Evolutionary conservation across 106 monocot genomes (phyloP).

Genomic region (Allium cepa): DNA sequence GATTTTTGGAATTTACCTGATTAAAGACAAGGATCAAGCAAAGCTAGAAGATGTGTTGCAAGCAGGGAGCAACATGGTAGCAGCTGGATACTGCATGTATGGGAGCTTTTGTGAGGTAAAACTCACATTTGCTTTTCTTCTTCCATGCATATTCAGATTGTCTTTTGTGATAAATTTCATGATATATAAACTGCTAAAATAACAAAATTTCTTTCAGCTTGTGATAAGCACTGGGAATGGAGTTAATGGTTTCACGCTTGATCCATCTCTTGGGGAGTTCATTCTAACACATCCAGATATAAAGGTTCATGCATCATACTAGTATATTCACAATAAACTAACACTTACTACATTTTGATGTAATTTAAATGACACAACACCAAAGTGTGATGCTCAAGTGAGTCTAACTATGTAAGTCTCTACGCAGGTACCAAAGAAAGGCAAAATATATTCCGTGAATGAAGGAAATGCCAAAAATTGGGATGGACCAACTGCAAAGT

Average conservation of each 20-base stretch:
- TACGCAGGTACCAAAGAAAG: slow-evolving; percentile 85
- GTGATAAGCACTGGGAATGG: slow-evolving; percentile 79
- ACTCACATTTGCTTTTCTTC: background rate
- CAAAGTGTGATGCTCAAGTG: background rate
- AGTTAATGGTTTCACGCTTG: slow-evolving; percentile 92
- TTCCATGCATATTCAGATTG: background rate
- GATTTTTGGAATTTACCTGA: slow-evolving; percentile 94
- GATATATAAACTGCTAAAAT: background rate
- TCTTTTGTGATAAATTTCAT: background rate
- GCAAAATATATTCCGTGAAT: slow-evolving; percentile 96
- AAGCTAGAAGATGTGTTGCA: slow-evolving; percentile 78
- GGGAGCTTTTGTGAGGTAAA: slow-evolving; percentile 95
- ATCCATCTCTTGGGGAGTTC: slow-evolving; percentile 98
- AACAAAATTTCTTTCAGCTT: slow-evolving; percentile 41
- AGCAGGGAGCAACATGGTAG: slow-evolving; percentile 82
- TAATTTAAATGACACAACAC: background rate
- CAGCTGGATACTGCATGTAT: slow-evolving; percentile 99
- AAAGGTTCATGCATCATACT: slow-evolving; percentile 35
- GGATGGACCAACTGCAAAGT: slow-evolving; percentile 91
- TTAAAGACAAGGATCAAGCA: slow-evolving; percentile 40
- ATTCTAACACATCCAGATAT: slow-evolving; percentile 86
- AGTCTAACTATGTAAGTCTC: background rate
- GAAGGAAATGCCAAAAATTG: slow-evolving; percentile 99
- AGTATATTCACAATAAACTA: background rate
- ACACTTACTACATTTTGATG: background rate